A percentile compares a stretch with the other conserved stretches of the same genome.
These are phyloP conservation scores for Cinnamomum chago DNA, from an alignment of 164 flowering plant genomes.

Conservation along the genomic window DNA sequence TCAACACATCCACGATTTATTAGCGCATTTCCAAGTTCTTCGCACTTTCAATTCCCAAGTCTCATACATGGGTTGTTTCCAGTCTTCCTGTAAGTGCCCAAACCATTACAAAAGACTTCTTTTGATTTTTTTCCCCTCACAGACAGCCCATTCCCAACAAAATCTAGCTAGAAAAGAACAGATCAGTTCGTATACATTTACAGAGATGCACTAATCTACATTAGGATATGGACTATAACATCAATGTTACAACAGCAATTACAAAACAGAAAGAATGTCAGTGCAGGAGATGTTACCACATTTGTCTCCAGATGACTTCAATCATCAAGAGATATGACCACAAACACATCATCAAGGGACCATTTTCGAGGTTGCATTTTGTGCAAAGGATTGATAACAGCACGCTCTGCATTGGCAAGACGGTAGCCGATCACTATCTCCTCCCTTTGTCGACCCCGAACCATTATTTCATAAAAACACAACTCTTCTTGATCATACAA, in stretches of 20 bases:
- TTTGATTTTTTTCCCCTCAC: too few relatives aligned
- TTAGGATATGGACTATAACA: not conserved
- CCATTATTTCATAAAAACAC: constrained; percentile 69
- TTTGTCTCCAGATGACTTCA: constrained; percentile 7
- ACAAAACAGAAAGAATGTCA: not conserved
- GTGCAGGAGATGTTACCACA: not conserved
- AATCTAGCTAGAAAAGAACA: not conserved
- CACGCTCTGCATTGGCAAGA: constrained; percentile 54
- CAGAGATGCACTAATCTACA: not conserved
- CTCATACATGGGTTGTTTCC: too few relatives aligned
- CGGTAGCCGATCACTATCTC: constrained; percentile 89
- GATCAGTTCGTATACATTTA: not conserved
- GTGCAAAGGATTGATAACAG: constrained; percentile 59
- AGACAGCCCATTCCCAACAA: not conserved
- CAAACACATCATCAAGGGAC: constrained; percentile 83
- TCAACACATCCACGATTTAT: too few relatives aligned
- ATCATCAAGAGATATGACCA: constrained; percentile 57
- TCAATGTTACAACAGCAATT: not conserved
- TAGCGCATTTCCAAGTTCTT: too few relatives aligned
- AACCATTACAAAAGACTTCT: too few relatives aligned
- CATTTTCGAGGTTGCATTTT: constrained; percentile 61
- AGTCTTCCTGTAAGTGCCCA: too few relatives aligned
- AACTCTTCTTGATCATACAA: constrained; percentile 82
- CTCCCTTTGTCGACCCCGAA: constrained; percentile 64
- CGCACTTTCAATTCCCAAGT: too few relatives aligned